phyloP scores from a whole-genome alignment of 2,329 filamentous ascomycete genomes.

The Gyromitra esculenta region DNA sequence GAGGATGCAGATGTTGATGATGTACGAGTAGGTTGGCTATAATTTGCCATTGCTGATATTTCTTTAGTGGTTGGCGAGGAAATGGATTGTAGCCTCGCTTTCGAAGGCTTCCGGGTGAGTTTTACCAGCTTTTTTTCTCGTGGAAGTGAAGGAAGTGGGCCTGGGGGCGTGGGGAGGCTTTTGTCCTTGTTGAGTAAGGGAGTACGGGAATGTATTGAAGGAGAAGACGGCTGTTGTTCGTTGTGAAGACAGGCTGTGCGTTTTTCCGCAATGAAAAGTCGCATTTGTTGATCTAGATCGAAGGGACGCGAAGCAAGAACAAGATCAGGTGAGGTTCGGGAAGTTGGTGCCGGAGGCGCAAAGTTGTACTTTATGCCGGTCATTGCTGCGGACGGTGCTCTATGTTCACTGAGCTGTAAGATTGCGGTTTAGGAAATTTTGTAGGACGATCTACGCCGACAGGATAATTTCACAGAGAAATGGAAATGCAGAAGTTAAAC shows the following conservation, averaged over 20 bases:
- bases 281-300: constrained; percentile 46
- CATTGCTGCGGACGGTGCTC: constrained; percentile 18
- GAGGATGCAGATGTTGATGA: background rate
- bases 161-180: constrained; percentile 17
- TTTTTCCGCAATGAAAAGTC: constrained; percentile 44
- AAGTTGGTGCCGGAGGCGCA: background rate
- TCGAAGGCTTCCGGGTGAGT: constrained; percentile 22
- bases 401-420: constrained; percentile 3
- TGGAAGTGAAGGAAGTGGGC: background rate
- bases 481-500: background rate
- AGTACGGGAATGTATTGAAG: background rate
- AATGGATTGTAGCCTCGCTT: constrained; percentile 16
- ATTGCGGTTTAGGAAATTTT: background rate
- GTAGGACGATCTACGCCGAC: constrained; percentile 16
- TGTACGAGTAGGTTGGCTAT: constrained; percentile 2
- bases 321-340: background rate
- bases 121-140: background rate
- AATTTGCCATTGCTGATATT: background rate
- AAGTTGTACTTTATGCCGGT: constrained; percentile 38
- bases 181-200: constrained; percentile 14
- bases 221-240: constrained; percentile 1
- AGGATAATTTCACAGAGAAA: background rate
- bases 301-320: constrained; percentile 7
- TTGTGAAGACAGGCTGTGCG: constrained; percentile 12
- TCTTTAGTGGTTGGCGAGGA: constrained; percentile 4